These are phyloP conservation scores for Serendipita sp. DNA, from an alignment of 768 basidiomycete genomes.

Conservation along the genomic window DNA sequence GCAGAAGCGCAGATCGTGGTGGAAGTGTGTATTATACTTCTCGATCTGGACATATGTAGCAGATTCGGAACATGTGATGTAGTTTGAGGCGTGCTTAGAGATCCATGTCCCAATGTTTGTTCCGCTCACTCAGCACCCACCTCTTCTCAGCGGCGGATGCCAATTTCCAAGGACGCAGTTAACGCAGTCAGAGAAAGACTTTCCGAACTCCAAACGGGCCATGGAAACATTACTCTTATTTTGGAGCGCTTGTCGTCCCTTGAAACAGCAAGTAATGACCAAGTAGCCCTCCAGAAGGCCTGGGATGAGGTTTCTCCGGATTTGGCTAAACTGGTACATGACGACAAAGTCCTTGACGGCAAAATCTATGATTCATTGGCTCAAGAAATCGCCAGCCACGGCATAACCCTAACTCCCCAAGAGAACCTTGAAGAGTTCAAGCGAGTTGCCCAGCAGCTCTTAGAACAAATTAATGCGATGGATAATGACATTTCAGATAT, in stretches of 20 bases:
- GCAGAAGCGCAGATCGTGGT: constrained; percentile 51
- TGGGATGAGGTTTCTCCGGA: background rate
- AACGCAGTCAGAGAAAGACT: background rate
- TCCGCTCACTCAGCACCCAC: constrained; percentile 2
- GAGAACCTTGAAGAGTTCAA: background rate
- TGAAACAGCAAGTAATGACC: background rate
- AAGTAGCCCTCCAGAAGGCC: background rate
- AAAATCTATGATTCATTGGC: background rate
- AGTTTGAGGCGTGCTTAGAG: background rate
- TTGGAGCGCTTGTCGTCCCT: background rate
- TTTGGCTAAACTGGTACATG: background rate
- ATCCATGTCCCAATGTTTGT: too few relatives aligned
- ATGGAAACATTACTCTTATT: background rate
- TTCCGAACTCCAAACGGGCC: background rate
- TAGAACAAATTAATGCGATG: constrained; percentile 1
- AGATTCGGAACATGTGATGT: background rate
- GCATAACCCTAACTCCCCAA: background rate
- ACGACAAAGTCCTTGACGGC: background rate
- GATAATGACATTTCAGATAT: background rate
- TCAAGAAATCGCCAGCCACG: background rate
- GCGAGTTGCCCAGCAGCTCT: background rate
- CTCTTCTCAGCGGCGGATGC: background rate
- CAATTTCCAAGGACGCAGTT: background rate
- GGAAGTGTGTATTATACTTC: constrained; percentile 59
- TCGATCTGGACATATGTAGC: constrained; percentile 20